Base-by-base conservation (phyloP, 2,329 filamentous ascomycete species). In the Exserohilum turcica region DNA sequence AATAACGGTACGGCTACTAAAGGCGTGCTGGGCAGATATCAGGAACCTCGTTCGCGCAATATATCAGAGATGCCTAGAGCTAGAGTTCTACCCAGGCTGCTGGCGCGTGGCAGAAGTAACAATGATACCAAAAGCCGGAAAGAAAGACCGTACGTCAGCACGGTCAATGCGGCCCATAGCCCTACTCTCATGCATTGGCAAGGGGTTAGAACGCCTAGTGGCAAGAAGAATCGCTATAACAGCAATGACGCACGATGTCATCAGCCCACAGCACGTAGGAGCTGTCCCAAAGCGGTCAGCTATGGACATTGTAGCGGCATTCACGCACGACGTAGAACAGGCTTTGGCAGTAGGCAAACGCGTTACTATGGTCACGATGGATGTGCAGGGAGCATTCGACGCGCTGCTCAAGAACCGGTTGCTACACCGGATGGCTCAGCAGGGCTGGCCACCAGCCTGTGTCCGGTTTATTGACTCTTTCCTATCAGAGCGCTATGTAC, bases 191-290 rank as follows among this genome's bases (percentile, higher is more conserved):
- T 56, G 44, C 54, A 9, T 56, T 15, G 45, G 54, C 1, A 56
- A 56, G 18, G 44, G 54, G 28, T 43, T 57, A 3, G 42, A 57
- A 42, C 29, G 43, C 5, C 21, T 33, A 8, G 54, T 57, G 10
- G 54, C 54, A 6, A 50, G 50, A 40, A 16, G 46, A 28, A 48
- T 57, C n/a, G n/a, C n/a, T n/a, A n/a, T n/a, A n/a, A n/a, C n/a
- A n/a, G n/a, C n/a, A n/a, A n/a, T n/a, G n/a, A n/a, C n/a, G n/a
- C n/a, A n/a, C n/a, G n/a, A n/a, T n/a, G n/a, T n/a, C n/a, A n/a
- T n/a, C n/a, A n/a, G n/a, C n/a, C n/a, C n/a, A n/a, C n/a, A n/a
- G n/a, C n/a, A n/a, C n/a, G n/a, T n/a, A n/a, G n/a, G n/a, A n/a
- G n/a, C n/a, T n/a, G n/a, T n/a, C n/a, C n/a, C n/a, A n/a, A n/a